These are phyloP conservation scores for Flaveria bidentis DNA, from an alignment of 129 eudicot species.

Conservation along the genomic window DNA sequence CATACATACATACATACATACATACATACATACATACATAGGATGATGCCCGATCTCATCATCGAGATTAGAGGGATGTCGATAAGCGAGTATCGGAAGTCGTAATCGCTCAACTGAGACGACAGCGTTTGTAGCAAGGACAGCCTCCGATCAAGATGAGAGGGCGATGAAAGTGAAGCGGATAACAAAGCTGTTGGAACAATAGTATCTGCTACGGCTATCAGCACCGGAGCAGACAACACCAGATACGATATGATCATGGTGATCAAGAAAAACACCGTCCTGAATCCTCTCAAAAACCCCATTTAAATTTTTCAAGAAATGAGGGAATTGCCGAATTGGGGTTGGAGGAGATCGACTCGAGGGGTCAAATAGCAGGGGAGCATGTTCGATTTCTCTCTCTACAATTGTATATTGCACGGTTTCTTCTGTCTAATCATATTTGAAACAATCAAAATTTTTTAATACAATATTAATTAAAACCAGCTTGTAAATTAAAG, in stretches of 20 bases:
- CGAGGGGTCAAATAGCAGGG: too few relatives aligned
- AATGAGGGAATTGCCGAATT: constrained; percentile 7
- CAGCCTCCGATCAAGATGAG: constrained; percentile 18
- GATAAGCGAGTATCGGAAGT: constrained; percentile 69
- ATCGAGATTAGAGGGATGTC: constrained; percentile 88
- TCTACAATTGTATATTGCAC: too few relatives aligned
- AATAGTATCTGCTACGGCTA: constrained; percentile 67
- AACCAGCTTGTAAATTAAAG: too few relatives aligned
- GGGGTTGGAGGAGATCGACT: too few relatives aligned
- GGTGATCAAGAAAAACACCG: constrained; percentile 67
- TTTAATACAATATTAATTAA: too few relatives aligned
- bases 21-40: constrained; percentile 13
- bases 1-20: too few relatives aligned
- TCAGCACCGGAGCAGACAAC: constrained; percentile 72
- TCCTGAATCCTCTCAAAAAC: constrained; percentile 59
- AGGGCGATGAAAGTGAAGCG: constrained; percentile 42
- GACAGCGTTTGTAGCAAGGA: constrained; percentile 47
- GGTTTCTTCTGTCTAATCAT: too few relatives aligned
- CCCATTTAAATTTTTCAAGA: not conserved
- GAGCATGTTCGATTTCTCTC: too few relatives aligned
- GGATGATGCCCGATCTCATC: constrained; percentile 67
- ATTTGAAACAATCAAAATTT: too few relatives aligned
- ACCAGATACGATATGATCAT: constrained; percentile 69
- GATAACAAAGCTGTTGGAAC: constrained; percentile 76
- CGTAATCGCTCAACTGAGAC: constrained; percentile 55